Base-by-base conservation (phyloP, 129 eudicot species). In the Chrysanthemum seticuspe region DNA sequence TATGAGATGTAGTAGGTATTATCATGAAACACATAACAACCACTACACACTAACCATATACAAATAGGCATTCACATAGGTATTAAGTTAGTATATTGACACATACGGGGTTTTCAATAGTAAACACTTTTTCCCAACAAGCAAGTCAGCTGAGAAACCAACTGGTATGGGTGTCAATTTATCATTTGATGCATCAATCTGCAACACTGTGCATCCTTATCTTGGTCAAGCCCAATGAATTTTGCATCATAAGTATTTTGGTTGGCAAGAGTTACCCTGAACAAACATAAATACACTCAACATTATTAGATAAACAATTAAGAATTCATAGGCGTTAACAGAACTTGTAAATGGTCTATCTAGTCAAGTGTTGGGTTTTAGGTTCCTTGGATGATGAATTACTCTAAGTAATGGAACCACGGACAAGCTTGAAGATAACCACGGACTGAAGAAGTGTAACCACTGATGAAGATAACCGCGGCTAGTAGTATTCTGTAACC, bases 101-200 rank as follows among this genome's bases (percentile, higher is more conserved):
- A 81, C 96, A 82, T 73, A 88, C 97, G 5, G 97, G 97, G 76
- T 91, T 88, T 70, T 96, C 97, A 31, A 91, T 91, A 58, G 96
- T 92, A 73, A 64, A 91, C 13, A 91, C 96, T 88, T 91, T 80
- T 91, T 96, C 29, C 97, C 96, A 70, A 91, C 96, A 60, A 86
- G 93, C 83, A 91, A 86, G 74, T 91, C 93, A 31, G 92, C 87
- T 19, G 96, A 91, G 13, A 86, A 80, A 13, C 97, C 97, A 65
- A 91, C 76, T 10, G 96, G 92, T 65, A 86, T 83, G 45, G 97
- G 97, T 80, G 91, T 83, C 78, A 89, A 62, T 83, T 88, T 88
- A 54, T 81, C 93, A 72, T 86, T 65, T 34, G 90, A 90, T 27
- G 87, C 90, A 73, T 87, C 90, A 58, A 85, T 82, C 21, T 45